These are phyloP conservation scores for Coemansia nantahalensis DNA, from an alignment of 192 early-diverging fungal species.

Conservation along the genomic window DNA sequence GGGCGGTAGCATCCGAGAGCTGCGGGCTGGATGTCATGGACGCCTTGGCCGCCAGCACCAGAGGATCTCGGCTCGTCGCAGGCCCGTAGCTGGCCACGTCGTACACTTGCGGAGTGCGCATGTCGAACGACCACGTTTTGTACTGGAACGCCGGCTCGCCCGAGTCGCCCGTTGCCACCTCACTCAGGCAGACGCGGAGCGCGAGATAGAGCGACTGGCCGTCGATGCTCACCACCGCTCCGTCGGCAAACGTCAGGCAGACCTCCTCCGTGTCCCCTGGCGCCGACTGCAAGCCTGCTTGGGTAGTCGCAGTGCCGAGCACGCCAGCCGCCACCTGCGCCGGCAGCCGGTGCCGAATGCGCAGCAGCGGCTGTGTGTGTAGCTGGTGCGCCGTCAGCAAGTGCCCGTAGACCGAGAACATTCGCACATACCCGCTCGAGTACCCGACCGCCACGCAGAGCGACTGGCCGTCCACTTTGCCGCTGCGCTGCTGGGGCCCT, in stretches of 20 bases:
- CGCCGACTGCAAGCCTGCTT: background rate
- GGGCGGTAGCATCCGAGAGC: slow-evolving; percentile 30
- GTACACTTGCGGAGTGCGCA: slow-evolving; percentile 24
- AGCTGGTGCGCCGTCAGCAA: slow-evolving; percentile 39
- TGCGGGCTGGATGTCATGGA: slow-evolving; percentile 27
- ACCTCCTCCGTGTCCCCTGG: slow-evolving; percentile 35
- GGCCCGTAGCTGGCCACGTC: slow-evolving; percentile 46
- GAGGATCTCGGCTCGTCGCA: slow-evolving; percentile 19
- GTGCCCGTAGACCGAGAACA: slow-evolving; percentile 40
- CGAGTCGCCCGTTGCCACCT: slow-evolving; percentile 11
- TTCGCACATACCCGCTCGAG: slow-evolving; percentile 34
- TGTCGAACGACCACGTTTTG: slow-evolving; percentile 46
- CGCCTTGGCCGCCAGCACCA: slow-evolving; percentile 24
- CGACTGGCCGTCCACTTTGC: slow-evolving; percentile 3
- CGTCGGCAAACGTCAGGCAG: slow-evolving; percentile 35
- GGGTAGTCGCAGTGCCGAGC: background rate
- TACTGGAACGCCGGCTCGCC: slow-evolving; percentile 39
- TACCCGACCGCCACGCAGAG: slow-evolving; percentile 44
- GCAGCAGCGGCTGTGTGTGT: slow-evolving; percentile 24
- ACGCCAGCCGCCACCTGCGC: background rate
- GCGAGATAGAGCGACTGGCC: slow-evolving; percentile 42
- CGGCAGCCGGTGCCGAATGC: slow-evolving; percentile 38
- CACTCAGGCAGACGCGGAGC: slow-evolving; percentile 39
- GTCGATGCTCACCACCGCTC: slow-evolving; percentile 37
- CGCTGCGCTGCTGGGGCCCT: background rate